phyloP scores from a whole-genome alignment of 306 rosid species.

The Senna siamea region DNA sequence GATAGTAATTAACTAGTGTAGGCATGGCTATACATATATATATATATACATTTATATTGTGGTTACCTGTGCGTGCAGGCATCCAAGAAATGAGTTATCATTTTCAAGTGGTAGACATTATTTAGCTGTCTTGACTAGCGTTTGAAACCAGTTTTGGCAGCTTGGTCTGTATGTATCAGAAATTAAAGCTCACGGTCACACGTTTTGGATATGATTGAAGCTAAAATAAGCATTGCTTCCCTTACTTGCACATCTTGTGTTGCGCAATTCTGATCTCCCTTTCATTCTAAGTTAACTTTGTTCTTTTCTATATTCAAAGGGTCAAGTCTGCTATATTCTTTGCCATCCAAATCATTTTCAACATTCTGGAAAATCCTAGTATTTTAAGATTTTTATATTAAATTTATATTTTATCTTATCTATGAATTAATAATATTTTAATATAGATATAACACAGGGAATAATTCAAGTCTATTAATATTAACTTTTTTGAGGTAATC shows the following conservation, averaged over 20 bases:
- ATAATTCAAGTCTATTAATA: no score
- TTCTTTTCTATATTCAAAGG: background rate
- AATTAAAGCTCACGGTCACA: background rate
- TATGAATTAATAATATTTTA: no score
- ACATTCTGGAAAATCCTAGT: no score
- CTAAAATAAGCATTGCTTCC: background rate
- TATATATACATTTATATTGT: no score
- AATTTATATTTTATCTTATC: no score
- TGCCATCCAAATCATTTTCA: background rate
- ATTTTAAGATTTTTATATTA: no score
- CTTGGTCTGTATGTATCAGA: no score
- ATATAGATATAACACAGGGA: no score
- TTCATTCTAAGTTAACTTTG: background rate
- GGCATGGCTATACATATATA: background rate
- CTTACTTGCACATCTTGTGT: background rate
- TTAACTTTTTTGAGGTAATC: no score
- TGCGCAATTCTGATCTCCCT: background rate
- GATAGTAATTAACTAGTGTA: background rate
- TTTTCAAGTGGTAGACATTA: background rate
- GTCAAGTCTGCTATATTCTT: background rate
- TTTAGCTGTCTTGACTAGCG: background rate
- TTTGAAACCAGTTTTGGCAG: background rate
- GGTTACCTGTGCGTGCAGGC: background rate
- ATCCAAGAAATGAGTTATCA: background rate
- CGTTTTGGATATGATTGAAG: background rate